phyloP scores from a whole-genome alignment of 2,329 filamentous ascomycete genomes.

The Aspergillus arachidicola region DNA sequence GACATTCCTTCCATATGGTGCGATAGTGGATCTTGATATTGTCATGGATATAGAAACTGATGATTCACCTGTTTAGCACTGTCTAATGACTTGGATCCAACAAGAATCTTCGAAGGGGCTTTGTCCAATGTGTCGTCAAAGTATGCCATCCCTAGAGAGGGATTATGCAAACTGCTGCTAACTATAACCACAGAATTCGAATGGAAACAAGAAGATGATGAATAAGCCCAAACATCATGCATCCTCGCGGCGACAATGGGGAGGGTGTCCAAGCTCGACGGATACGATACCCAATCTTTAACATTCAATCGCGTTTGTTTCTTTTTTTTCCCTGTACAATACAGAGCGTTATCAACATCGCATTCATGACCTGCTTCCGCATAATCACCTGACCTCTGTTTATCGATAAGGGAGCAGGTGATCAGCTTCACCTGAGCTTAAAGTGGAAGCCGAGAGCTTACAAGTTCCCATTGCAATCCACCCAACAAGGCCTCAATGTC shows the following conservation, averaged over 20 bases:
- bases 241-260: background rate
- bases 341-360: background rate
- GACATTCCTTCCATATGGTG: slow-evolving; percentile 97
- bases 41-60: slow-evolving; percentile 11
- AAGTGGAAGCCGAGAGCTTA: background rate
- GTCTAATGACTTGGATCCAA: slow-evolving; percentile 84
- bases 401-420: slow-evolving; percentile 35
- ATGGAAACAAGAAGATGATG: slow-evolving; percentile 52
- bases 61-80: slow-evolving; percentile 67
- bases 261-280: slow-evolving; percentile 8
- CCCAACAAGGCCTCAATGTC: slow-evolving; percentile 1
- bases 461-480: slow-evolving; percentile 7
- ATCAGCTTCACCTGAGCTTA: slow-evolving; percentile 8
- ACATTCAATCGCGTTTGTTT: background rate
- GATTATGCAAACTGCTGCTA: slow-evolving; percentile 13
- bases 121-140: slow-evolving; percentile 97
- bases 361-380: background rate
- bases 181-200: slow-evolving; percentile 50
- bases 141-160: slow-evolving; percentile 51
- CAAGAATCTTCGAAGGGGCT: slow-evolving; percentile 91
- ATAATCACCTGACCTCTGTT: slow-evolving; percentile 12
- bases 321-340: background rate
- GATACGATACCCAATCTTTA: slow-evolving; percentile 3
- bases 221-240: slow-evolving; percentile 12
- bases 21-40: slow-evolving; percentile 21